These are phyloP conservation scores for Neonectria sp. DNA, from an alignment of 2,329 filamentous ascomycete genomes.

Conservation along the genomic window DNA sequence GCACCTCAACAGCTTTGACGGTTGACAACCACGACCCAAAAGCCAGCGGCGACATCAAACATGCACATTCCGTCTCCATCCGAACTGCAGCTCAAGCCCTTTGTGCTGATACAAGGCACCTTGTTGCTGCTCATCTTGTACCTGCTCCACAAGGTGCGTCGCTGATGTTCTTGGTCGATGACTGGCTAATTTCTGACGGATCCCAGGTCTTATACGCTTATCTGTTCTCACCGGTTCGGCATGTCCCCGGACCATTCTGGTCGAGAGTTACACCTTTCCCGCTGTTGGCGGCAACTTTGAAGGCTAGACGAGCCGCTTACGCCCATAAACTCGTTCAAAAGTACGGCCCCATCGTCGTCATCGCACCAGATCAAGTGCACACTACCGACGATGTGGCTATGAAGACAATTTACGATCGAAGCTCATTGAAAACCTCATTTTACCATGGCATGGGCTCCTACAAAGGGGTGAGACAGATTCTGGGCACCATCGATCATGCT, in stretches of 20 bases:
- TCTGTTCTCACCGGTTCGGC: background rate
- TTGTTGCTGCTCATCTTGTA: background rate
- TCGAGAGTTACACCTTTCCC: background rate
- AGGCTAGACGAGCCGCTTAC: background rate
- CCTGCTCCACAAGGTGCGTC: background rate
- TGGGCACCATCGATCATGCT: background rate
- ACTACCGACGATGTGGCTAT: constrained; percentile 1
- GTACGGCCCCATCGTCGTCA: background rate
- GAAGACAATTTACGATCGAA: background rate
- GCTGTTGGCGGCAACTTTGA: background rate
- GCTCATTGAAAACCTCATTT: background rate
- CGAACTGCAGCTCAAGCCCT: background rate
- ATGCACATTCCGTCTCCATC: background rate
- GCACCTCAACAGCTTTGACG: background rate
- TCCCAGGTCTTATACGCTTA: background rate
- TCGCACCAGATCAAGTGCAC: background rate
- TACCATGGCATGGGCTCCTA: constrained; percentile 1
- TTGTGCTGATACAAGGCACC: constrained; percentile 1
- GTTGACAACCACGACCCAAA: background rate
- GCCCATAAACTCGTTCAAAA: background rate
- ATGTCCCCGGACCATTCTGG: background rate
- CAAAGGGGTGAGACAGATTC: background rate
- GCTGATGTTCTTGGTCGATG: background rate
- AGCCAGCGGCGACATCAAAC: background rate
- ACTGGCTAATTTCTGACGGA: background rate